Base-by-base conservation (phyloP, 768 basidiomycete species). In the Mycena polygramma region DNA sequence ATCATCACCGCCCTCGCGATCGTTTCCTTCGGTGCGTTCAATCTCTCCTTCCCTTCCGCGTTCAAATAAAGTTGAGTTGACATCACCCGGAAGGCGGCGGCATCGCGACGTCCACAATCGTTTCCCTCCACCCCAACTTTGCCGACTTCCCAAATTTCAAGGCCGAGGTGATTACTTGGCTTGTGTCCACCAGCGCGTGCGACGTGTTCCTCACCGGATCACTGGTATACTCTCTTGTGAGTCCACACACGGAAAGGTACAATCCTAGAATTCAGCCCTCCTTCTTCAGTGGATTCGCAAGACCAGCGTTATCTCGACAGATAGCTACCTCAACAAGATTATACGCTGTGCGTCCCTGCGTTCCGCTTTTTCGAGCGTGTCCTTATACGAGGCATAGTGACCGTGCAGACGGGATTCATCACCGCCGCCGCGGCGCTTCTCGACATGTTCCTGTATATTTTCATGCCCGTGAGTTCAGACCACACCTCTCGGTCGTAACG, bases 281-380 rank as follows among this genome's bases (percentile, higher is more conserved):
- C 41, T 2, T n/a, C 45, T 22, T 19, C 11, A 74, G 73, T 72
- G 63, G 68, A 60, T 49, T 15, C 51, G 65, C 1, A 69, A 69
- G 39, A 73, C 69, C 0, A 66, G 53, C 9, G 20, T 73, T 0
- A 39, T 53, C 4, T 26, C 58, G 10, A 75, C 60, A 11, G 74
- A 75, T 39, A 61, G 69, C 26, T 61, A 63, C 41, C 51, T 74
- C 45, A 72, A 67, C 51, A 68, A 69, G 39, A 65, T 75, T 22
- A 75, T 75, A 26, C 71, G 71, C 11, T 52, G 74, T 73, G 53
- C 41, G 57, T 48, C 30, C 13, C 11, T 20, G 14, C 19, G 26
- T 41, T 30, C 5, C 8, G 30, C 37, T 41, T 41, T 0, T 59
- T 15, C 11, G 11, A 30, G n/a, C n/a, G n/a, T n/a, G n/a, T n/a